A percentile compares a stretch with the other conserved stretches of the same genome.
Evolutionary conservation across 2,329 filamentous ascomycete species (phyloP).

Genomic region (Aureobasidium mangrovei): DNA sequence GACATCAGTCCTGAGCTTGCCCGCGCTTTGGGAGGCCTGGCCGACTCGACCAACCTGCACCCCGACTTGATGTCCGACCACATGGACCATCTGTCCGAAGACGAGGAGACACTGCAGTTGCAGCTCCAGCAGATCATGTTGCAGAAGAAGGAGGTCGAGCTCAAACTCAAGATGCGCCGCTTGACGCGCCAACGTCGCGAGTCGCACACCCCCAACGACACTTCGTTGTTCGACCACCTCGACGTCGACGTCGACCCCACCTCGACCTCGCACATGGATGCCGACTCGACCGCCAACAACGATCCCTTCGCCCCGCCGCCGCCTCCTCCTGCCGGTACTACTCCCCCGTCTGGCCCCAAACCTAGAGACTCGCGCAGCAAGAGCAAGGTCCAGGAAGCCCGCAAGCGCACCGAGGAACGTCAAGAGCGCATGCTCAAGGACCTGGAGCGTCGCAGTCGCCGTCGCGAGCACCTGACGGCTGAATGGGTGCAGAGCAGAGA

Average conservation of each 20-base stretch:
- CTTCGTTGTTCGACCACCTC: constrained; percentile 7
- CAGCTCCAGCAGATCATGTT: constrained; percentile 29
- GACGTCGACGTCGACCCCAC: neutral
- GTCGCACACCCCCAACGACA: constrained; percentile 5
- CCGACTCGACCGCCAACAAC: constrained; percentile 6
- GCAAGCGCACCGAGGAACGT: constrained; percentile 27
- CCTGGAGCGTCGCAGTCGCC: constrained; percentile 28
- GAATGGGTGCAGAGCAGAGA: constrained; percentile 32
- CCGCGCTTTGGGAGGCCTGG: constrained; percentile 11
- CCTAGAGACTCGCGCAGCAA: constrained; percentile 29
- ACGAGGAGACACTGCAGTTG: constrained; percentile 29
- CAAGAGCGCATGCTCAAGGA: constrained; percentile 30
- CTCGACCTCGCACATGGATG: neutral
- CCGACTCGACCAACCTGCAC: constrained; percentile 1
- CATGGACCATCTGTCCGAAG: constrained; percentile 22
- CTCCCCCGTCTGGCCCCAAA: neutral
- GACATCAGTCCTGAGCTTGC: constrained; percentile 15
- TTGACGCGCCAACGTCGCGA: constrained; percentile 20
- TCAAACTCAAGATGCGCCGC: constrained; percentile 29
- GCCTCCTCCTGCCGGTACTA: neutral
- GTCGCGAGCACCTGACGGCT: constrained; percentile 29
- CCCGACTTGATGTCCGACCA: constrained; percentile 10
- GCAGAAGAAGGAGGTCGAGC: constrained; percentile 29
- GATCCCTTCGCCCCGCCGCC: constrained; percentile 3
- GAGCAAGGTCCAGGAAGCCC: constrained; percentile 31